A percentile compares a stretch with the other conserved stretches of the same genome.
These are phyloP conservation scores for Grigorovia yakushimaensis DNA, from an alignment of 805 yeast genomes.

Conservation along the genomic window DNA sequence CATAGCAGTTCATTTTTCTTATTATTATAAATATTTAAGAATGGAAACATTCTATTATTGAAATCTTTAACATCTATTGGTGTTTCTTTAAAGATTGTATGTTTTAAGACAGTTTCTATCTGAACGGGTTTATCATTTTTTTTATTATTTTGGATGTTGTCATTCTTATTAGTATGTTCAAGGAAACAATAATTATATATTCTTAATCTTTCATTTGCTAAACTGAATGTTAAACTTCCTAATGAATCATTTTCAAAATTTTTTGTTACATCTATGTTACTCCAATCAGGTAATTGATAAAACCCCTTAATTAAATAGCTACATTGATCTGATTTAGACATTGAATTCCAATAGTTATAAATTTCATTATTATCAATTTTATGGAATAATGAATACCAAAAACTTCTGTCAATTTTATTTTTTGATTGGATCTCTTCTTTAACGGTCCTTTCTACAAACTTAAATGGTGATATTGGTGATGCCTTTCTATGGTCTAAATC, in stretches of 20 bases:
- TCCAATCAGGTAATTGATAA: constrained; percentile 2
- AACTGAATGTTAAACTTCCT: background rate
- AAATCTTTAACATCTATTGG: constrained; percentile 1
- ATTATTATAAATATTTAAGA: background rate
- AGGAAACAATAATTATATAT: constrained; percentile 23
- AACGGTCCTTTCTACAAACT: background rate
- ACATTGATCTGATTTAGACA: constrained; percentile 1
- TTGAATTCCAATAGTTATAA: background rate
- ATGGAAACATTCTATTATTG: constrained; percentile 3
- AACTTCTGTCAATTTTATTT: background rate
- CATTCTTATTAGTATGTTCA: background rate
- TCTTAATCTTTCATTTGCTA: constrained; percentile 19
- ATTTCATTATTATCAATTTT: background rate
- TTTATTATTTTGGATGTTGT: constrained; percentile 8
- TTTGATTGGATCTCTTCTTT: background rate
- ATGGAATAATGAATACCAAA: background rate
- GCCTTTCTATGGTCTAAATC: background rate
- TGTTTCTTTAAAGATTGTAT: background rate
- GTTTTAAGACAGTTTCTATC: background rate
- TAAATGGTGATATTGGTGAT: background rate
- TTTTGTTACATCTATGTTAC: background rate
- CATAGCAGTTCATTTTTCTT: background rate
- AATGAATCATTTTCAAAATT: background rate
- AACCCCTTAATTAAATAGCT: constrained; percentile 1
- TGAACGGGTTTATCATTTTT: background rate